These are phyloP conservation scores for Sonneratia caseolaris DNA, from an alignment of 345 rosid species.

Conservation along the genomic window DNA sequence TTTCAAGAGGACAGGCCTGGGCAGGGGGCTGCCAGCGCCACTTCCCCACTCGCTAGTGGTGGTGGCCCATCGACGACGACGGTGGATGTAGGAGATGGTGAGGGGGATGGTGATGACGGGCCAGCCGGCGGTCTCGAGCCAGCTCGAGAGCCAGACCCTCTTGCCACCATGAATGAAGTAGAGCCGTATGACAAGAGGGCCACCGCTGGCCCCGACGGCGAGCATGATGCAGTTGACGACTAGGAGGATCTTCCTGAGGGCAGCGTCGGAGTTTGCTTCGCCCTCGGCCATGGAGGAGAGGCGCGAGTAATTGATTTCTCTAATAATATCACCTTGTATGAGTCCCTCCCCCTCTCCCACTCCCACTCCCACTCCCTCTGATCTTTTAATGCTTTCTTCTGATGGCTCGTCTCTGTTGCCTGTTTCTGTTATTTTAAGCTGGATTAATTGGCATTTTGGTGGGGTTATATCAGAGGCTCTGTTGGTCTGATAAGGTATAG, in stretches of 20 bases:
- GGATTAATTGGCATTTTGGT: too few species aligned
- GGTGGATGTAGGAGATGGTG: slow-evolving; percentile 25
- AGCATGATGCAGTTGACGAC: slow-evolving; percentile 4
- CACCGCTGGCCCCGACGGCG: slow-evolving; percentile 3
- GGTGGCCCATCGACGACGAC: slow-evolving; percentile 15
- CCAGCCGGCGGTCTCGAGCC: slow-evolving; percentile 9
- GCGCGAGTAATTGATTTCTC: not conserved
- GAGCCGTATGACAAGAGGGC: slow-evolving; percentile 10
- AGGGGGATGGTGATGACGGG: slow-evolving; percentile 21
- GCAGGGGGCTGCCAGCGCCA: not conserved
- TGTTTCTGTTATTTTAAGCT: too few species aligned
- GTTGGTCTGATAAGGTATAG: too few species aligned
- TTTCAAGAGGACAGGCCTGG: slow-evolving; percentile 1
- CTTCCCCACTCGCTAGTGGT: too few species aligned
- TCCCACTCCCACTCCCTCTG: not conserved
- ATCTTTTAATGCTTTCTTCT: too few species aligned
- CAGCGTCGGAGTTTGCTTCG: not conserved
- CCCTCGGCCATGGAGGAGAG: not conserved
- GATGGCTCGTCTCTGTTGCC: too few species aligned
- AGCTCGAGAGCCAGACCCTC: slow-evolving; percentile 10
- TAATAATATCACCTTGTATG: not conserved
- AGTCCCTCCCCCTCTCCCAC: not conserved
- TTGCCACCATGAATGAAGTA: slow-evolving; percentile 13
- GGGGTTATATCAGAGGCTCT: too few species aligned
- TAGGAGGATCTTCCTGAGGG: slow-evolving; percentile 6